Percentiles rank a stretch among this genome's conserved stretches.
phyloP scores from a whole-genome alignment of 2,329 filamentous ascomycete genomes.

The Penicillium sp. region DNA sequence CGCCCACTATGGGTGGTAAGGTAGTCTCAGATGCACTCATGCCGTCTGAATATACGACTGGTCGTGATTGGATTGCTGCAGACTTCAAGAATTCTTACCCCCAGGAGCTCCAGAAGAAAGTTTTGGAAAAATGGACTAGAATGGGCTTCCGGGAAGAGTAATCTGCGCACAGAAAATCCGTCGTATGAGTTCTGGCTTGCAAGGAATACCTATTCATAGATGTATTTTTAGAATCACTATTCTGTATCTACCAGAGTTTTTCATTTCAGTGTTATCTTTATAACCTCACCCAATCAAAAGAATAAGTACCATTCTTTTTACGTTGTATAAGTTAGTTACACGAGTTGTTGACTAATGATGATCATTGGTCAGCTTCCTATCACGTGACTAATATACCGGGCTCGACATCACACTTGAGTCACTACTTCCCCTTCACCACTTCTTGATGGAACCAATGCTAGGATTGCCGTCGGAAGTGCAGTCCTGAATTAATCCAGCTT shows the following conservation, averaged over 20 bases:
- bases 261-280: too few species aligned
- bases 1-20: constrained; percentile 42
- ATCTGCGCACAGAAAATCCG: not conserved
- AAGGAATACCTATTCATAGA: too few species aligned
- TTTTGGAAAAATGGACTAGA: constrained; percentile 37
- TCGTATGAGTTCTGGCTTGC: too few species aligned
- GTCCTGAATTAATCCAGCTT: not conserved
- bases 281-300: too few species aligned
- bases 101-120: constrained; percentile 40
- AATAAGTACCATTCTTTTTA: too few species aligned
- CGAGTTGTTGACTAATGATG: not conserved
- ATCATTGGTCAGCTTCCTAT: not conserved
- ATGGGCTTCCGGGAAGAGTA: constrained; percentile 29
- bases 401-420: not conserved
- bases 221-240: too few species aligned
- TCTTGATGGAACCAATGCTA: not conserved
- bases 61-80: constrained; percentile 31
- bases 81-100: constrained; percentile 41
- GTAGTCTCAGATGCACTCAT: constrained; percentile 49
- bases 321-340: not conserved
- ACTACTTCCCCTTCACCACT: not conserved
- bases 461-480: not conserved
- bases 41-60: constrained; percentile 44
- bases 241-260: too few species aligned
- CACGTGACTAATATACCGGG: not conserved